Conservation (phyloP, 305 asterid genomes). For the Fraxinus ornus region DNA sequence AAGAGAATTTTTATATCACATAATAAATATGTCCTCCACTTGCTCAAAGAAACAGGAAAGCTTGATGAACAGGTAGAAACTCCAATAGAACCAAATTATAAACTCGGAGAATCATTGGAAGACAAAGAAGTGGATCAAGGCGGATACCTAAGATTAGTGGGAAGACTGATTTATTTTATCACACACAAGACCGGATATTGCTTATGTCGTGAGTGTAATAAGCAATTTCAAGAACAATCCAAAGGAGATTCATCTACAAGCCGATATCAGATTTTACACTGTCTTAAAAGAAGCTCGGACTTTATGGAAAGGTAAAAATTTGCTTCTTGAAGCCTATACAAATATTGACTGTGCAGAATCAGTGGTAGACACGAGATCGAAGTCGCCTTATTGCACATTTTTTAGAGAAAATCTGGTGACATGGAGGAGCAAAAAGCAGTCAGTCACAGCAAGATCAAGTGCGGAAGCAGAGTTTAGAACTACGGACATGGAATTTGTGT, state of each 20-base stretch:
- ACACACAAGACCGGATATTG: background rate
- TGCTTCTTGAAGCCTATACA: background rate
- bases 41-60: background rate
- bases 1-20: background rate
- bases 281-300: background rate
- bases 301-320: background rate
- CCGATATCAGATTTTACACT: background rate
- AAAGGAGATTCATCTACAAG: background rate
- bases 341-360: background rate
- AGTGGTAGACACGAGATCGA: background rate
- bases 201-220: background rate
- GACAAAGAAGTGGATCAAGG: background rate
- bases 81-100: background rate
- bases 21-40: background rate
- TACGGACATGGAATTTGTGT: background rate
- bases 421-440: background rate
- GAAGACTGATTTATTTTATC: background rate
- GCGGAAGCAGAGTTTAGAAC: background rate
- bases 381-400: background rate
- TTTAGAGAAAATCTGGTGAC: background rate
- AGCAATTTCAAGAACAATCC: background rate
- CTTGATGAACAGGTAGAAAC: background rate
- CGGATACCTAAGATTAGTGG: background rate
- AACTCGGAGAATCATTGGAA: background rate
- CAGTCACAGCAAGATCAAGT: background rate